Percentiles rank a stretch among this genome's conserved stretches.
Conservation (phyloP, 1,284 basidiomycete species). For the Sporisorium sorghi region DNA sequence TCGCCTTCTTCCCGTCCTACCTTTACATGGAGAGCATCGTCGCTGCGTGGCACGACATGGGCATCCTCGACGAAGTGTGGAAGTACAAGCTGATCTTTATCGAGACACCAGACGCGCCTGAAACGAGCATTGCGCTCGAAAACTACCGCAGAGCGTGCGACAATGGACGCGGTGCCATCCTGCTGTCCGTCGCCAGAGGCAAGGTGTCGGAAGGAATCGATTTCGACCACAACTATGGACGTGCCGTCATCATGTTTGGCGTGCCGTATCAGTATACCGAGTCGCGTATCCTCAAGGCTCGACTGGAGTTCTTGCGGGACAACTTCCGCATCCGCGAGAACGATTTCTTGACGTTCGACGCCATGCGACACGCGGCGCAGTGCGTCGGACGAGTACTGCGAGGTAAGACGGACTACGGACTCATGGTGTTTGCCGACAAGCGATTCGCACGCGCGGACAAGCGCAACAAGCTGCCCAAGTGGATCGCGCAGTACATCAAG, state of each 20-base stretch:
- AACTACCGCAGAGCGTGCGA: slow-evolving; percentile 98
- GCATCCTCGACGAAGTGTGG: slow-evolving; percentile 98
- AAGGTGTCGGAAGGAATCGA: slow-evolving; percentile 99
- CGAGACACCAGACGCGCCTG: slow-evolving; percentile 98
- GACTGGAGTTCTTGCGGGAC: slow-evolving; percentile 97
- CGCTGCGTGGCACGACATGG: slow-evolving; percentile 99
- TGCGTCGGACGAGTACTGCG: slow-evolving; percentile 97
- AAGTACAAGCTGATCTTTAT: slow-evolving; percentile 99
- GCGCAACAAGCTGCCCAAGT: slow-evolving; percentile 93
- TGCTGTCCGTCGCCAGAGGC: slow-evolving; percentile 96
- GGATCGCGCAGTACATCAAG: slow-evolving; percentile 97
- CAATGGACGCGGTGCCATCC: slow-evolving; percentile 95
- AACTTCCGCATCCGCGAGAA: slow-evolving; percentile 98
- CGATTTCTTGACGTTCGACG: slow-evolving; percentile 98
- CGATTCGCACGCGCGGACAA: slow-evolving; percentile 97
- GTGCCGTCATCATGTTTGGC: slow-evolving; percentile 99
- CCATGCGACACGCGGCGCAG: slow-evolving; percentile 98
- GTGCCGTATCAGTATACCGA: slow-evolving; percentile 99
- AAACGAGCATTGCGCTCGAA: slow-evolving; percentile 96
- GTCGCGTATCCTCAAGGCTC: slow-evolving; percentile 94
- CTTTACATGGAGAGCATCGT: slow-evolving; percentile 99
- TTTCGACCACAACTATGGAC: slow-evolving; percentile 96
- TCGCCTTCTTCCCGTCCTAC: slow-evolving; percentile 99
- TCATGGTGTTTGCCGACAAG: slow-evolving; percentile 99
- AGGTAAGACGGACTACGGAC: slow-evolving; percentile 98